Evolutionary conservation across 2,329 filamentous ascomycete genomes (phyloP).

Genomic region (Cladosporium cucumerinum): DNA sequence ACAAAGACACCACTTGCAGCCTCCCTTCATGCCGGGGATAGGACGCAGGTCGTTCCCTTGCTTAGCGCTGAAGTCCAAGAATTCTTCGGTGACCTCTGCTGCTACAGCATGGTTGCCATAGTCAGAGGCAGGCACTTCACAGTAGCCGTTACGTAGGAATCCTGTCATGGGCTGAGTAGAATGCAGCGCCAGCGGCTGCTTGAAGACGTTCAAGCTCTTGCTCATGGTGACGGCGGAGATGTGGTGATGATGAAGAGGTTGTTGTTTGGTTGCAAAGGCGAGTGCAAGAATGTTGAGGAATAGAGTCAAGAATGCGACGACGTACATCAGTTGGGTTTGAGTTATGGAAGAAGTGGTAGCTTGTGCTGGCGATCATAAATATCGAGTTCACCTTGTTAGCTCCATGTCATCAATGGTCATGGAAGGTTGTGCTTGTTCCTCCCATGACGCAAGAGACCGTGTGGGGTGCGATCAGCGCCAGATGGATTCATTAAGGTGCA

Average conservation of each 20-base stretch:
- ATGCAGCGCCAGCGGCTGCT: constrained; percentile 57
- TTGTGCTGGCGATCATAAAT: neutral
- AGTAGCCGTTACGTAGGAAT: constrained; percentile 61
- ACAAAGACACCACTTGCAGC: constrained; percentile 64
- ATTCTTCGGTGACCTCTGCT: constrained; percentile 56
- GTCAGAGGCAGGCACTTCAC: constrained; percentile 53
- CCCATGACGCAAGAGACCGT: constrained; percentile 2
- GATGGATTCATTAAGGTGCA: neutral
- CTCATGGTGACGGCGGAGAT: constrained; percentile 29
- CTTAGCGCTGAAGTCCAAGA: constrained; percentile 59
- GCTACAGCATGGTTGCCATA: constrained; percentile 60
- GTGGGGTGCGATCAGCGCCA: neutral
- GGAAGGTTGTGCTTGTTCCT: constrained; percentile 21
- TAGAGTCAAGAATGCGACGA: neutral
- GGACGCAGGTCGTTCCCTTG: constrained; percentile 58
- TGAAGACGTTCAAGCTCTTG: constrained; percentile 48
- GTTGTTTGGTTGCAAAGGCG: constrained; percentile 4
- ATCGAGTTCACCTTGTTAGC: neutral
- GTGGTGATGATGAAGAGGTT: constrained; percentile 19
- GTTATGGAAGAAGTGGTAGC: neutral
- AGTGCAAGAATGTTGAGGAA: neutral
- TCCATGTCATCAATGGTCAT: constrained; percentile 9
- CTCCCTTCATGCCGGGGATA: constrained; percentile 51
- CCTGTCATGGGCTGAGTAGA: constrained; percentile 58
- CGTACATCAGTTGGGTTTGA: neutral